Conservation (phyloP, 2,329 filamentous ascomycete species). For the Sarocladium brachiariae region DNA sequence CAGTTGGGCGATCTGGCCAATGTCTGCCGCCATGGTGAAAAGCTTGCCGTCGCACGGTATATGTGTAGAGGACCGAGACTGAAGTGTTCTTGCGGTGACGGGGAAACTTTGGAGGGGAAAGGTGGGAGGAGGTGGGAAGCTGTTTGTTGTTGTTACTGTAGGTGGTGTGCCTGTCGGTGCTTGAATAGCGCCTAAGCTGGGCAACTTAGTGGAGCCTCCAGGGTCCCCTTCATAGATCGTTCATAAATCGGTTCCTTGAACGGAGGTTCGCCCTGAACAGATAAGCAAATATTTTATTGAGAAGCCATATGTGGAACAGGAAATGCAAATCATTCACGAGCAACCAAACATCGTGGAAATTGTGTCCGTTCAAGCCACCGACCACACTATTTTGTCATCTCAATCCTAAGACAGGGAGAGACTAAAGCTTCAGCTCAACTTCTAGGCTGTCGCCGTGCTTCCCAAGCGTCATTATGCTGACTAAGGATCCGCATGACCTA, state of each 20-base stretch:
- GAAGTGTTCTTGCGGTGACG: not conserved
- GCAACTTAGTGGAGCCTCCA: not conserved
- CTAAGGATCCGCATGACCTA: not conserved
- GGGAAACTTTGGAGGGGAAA: constrained; percentile 7
- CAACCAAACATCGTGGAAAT: too few species aligned
- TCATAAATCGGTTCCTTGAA: too few species aligned
- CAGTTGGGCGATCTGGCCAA: constrained; percentile 65
- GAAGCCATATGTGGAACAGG: too few species aligned
- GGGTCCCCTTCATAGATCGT: too few species aligned
- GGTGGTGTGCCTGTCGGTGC: not conserved
- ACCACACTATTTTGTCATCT: too few species aligned
- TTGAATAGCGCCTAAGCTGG: not conserved
- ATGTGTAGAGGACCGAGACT: constrained; percentile 12
- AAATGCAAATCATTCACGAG: too few species aligned
- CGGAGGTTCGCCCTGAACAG: too few species aligned
- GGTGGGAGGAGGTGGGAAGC: constrained; percentile 1
- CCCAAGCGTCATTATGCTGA: not conserved
- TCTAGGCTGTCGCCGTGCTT: too few species aligned
- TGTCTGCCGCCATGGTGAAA: constrained; percentile 48
- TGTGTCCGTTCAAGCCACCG: too few species aligned
- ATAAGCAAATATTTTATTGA: too few species aligned
- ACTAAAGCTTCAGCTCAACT: too few species aligned
- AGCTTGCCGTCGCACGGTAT: not conserved
- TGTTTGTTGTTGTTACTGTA: constrained; percentile 1
- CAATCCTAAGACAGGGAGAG: too few species aligned